Base-by-base conservation (phyloP, 371 early-diverging fungal genomes). In the Spiromyces aspiralis region DNA sequence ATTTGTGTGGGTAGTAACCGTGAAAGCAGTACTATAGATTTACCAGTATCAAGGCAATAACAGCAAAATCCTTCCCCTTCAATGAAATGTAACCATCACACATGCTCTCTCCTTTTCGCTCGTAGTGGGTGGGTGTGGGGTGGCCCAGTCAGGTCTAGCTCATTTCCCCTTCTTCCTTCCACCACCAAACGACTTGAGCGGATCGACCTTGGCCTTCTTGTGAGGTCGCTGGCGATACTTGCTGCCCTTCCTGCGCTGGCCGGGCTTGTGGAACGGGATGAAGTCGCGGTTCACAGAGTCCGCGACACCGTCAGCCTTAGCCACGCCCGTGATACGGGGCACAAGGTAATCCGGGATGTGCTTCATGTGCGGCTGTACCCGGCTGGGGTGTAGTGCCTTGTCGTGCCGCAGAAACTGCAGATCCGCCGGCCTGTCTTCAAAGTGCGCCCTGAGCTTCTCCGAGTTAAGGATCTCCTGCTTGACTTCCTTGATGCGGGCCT, bases 401-500 rank as follows among this genome's bases (percentile, higher is more conserved):
- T 97, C 98, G 67, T 95, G 96, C 2, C 91, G 83, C 48, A 97
- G 66, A 24, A 85, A 88, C 25, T 85, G 84, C 44, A 95, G 64
- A 73, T 97, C 98, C 24, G 75, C 75, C 23, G 98, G 96, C 50
- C 90, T 89, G 60, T 90, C 92, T 66, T 95, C 94, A 70, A 97
- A 97, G 69, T 95, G 93, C 1, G 91, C 75, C 75, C 86, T 86
- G 47, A 97, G 74, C 67, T 89, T 89, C 61, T 94, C 91, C 12
- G 88, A 87, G 65, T 90, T 90, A 50, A 95, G 51, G 49, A 95
- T 87, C 70, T 97, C 94, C 20, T 76, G 70, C 65, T 90, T 90
- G 55, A 95, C 67, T 62, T 95, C 98, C 60, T 87, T 87, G 26
- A 92, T 66, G 45, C 95, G 75, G 4, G 98, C 93, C 61, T 93